phyloP scores from a whole-genome alignment of 2,329 filamentous ascomycete genomes.

The Fusarium solani-melongenae region DNA sequence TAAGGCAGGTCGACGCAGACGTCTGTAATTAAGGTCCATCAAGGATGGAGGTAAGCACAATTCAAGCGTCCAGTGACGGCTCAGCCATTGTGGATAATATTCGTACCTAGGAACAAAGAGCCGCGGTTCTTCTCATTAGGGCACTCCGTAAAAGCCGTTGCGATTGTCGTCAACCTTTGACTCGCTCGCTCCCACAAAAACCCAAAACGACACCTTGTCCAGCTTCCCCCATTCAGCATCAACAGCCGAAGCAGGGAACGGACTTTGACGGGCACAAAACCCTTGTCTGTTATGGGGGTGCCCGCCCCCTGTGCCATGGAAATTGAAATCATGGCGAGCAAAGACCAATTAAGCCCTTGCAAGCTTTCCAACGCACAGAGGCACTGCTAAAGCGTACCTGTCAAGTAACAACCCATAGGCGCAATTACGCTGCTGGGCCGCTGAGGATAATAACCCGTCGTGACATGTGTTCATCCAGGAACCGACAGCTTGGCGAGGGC shows the following conservation, averaged over 20 bases:
- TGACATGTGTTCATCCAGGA: conserved; percentile 29
- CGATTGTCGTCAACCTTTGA: not conserved
- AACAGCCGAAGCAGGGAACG: conserved; percentile 16
- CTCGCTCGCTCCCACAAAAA: not conserved
- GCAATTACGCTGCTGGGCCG: not conserved
- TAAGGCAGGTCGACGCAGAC: not conserved
- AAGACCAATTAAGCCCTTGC: not conserved
- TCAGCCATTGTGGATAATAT: not conserved
- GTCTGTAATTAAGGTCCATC: not conserved
- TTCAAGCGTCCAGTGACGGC: not conserved
- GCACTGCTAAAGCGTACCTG: not conserved
- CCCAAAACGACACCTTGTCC: conserved; percentile 12
- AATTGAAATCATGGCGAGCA: conserved; percentile 7
- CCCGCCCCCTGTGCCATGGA: not conserved
- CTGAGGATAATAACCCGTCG: not conserved
- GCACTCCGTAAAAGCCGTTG: not conserved
- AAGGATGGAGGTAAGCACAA: not conserved
- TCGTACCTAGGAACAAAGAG: not conserved
- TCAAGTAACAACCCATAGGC: not conserved
- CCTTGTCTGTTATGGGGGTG: conserved; percentile 5
- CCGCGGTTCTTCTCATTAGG: not conserved
- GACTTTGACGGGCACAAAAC: conserved; percentile 7
- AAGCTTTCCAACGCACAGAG: not conserved
- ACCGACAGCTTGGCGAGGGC: conserved; percentile 17
- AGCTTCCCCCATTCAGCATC: not conserved